Base-by-base conservation (phyloP, 805 yeast genomes). In the Candida piceae region DNA sequence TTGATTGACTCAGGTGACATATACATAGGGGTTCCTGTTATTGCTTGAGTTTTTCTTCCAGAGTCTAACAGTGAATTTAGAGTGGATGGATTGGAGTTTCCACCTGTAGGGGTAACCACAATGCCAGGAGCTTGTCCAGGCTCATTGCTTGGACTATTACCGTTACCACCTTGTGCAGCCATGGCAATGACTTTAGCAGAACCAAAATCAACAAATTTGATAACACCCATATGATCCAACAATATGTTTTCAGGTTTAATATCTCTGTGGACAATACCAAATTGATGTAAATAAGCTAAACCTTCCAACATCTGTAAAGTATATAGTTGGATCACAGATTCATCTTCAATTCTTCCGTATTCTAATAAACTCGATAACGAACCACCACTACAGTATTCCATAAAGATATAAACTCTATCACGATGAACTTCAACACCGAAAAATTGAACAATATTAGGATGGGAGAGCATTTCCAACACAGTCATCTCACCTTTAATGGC, bases 361-460 rank as follows among this genome's bases (percentile, higher is more conserved):
- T 85, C 88, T 42, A 93, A 68, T 31, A 89, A 64, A 6, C 84
- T 77, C 0, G 96, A 87, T 40, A 93, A 67, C 0, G 97, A 89
- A 1, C 97, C 97, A 27, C 96, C 93, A 50, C 89, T 94, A 66
- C 98, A 93, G 62, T 76, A 89, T 62, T 93, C 98, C 98, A 93
- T 93, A 58, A 93, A 93, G 22, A 93, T 81, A 58, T 87, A 89
- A 13, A 93, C 97, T 45, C 85, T 78, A 59, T 93, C 97, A 36
- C 97, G 74, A 60, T 93, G 97, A 5, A 93, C 97, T 59, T 93
- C 97, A 25, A 93, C 96, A 35, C 98, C 98, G 54, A 78, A 89
- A 57, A 90, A 93, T 57, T 89, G 96, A 5, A 93, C 97, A 49
- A 93, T 84, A 55, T 93, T 93, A 8, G 97, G 97, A 62, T 93